Evolutionary conservation across 1,139 yeast genomes (phyloP), one percentile per base, ranked within the genome.

Genomic region (Meyerozyma elateridarum): DNA sequence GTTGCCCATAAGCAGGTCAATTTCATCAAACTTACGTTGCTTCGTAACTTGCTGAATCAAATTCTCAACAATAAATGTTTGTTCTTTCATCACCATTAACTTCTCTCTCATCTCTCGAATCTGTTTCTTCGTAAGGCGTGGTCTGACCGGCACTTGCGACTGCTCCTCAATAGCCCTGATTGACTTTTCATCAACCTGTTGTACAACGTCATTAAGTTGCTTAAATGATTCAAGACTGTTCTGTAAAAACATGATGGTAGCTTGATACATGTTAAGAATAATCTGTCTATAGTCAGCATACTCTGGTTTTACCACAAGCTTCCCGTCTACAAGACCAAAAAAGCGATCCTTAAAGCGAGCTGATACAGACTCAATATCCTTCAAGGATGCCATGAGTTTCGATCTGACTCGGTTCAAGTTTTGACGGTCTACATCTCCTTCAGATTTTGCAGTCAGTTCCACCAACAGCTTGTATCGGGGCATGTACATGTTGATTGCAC

Each of bases 81-180:
- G 97, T 49, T 89, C 96, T 42, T 82, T 82, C 56, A 87, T 62
- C 9, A 89, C 96, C 81, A 88, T 83, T 36, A 89, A 56, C 44
- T 83, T 82, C 45, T 87, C 93, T 35, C 93, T 64, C 22, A 73
- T 58, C 36, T 69, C 70, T 33, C 85, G 63, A 4, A 83, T 74
- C 43, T 79, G 75, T 30, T 60, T 59, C 45, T 70, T 69, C 2
- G 72, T 61, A 8, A 73, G 42, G 27, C 52, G 49, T 1, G 71
- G 61, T 2, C 15, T 20, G 13, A 35, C 38, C 4, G 31, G 36
- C 22, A 25, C 17, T 4, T 14, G 29, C 6, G 22, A 18, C 12
- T 20, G 17, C 15, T 29, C 30, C 8, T 29, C 32, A n/a, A 32
- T 19, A 6, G 20, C 13, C 15, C 22, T 15, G 12, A 21, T 17